Base-by-base conservation (phyloP, 257 asterid genomes). In the Ehretia macrophylla region DNA sequence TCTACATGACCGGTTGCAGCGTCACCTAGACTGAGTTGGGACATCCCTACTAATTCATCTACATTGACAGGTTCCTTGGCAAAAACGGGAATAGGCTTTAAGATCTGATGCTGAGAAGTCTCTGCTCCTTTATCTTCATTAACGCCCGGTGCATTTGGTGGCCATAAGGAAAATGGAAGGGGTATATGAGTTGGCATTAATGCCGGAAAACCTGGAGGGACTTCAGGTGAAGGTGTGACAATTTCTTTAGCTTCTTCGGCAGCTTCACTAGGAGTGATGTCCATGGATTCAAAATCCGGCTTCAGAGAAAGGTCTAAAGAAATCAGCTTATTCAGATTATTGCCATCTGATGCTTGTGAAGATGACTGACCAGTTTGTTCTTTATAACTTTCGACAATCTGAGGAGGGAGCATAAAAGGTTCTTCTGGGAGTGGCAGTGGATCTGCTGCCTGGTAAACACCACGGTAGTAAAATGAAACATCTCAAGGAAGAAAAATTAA, bases 221-320 rank as follows among this genome's bases (percentile, higher is more conserved):
- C 42, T 17, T 66, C 70, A 11, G 65, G 64, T 1, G 62, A 11
- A 49, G 65, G 55, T 23, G 62, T 32, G 10, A 46, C 27, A 21
- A 38, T 55, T 63, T 64, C 77, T 63, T 67, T 57, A 14, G 44
- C 59, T 62, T 69, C 79, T 62, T 77, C 72, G 11, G 58, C 73
- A 27, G 66, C 27, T 66, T 73, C 72, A 45, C 55, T 56, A 1
- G 70, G 72, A 1, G 66, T 42, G 5, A 62, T 50, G 60, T 73
- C 77, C 83, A 77, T 73, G 21, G 75, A 68, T 32, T 70, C 80
- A 64, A 51, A 59, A 46, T 70, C 71, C 17, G 80, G 77, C 62
- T 76, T 79, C 55, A 89, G 87, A 54, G 92, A 84, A 22, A 89
- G 92, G 68, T 83, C 84, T 16, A 86, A 57, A 54, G 79, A 86